Evolutionary conservation across 2,329 filamentous ascomycete genomes (phyloP), one percentile per base, ranked within the genome.

Genomic region (Aspergillus neoniger): DNA sequence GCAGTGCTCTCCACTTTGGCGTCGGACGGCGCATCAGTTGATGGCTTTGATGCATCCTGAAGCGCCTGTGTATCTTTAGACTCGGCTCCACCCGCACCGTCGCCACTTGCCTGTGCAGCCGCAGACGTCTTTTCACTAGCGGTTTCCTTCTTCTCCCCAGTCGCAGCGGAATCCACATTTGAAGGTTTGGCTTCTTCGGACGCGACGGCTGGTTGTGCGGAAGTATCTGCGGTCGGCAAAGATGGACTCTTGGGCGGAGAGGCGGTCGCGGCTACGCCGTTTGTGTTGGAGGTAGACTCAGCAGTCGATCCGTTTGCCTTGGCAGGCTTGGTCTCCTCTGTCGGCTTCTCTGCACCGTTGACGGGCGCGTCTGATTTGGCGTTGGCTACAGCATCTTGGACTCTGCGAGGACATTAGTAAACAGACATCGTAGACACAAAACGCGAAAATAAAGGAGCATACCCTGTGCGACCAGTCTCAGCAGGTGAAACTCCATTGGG

Each of bases 221-320:
- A 36, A 32, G 55, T 47, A 47, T 64, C 66, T 36, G 59, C 30
- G 15, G 63, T 41, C 23, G 64, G 58, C 36, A 60, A 60, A 10
- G 63, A 60, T 15, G 70, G 70, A 6, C 72, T 72, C 59, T 74
- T 74, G 5, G 73, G 71, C 39, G 71, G 67, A 5, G 74, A 71
- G 6, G 68, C 59, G 17, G 72, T 63, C 39, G 66, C 60, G 30
- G 50, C 64, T 2, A 68, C 59, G 10, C 74, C 75, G 57, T 77
- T 77, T n/a, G 67, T 63, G 28, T 62, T 59, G 17, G 67, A 54
- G 32, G 68, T 43, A 47, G 70, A 65, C 44, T 57, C 63, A 23
- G 65, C 39, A 12, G 55, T 49, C 48, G 76, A 68, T 15, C 75
- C 74, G 64, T 77, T 77, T 60, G 72, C 61, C n/a, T 62, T 52